phyloP scores from a whole-genome alignment of 129 eudicot genomes.

The carrot (Daucus carota) region DNA sequence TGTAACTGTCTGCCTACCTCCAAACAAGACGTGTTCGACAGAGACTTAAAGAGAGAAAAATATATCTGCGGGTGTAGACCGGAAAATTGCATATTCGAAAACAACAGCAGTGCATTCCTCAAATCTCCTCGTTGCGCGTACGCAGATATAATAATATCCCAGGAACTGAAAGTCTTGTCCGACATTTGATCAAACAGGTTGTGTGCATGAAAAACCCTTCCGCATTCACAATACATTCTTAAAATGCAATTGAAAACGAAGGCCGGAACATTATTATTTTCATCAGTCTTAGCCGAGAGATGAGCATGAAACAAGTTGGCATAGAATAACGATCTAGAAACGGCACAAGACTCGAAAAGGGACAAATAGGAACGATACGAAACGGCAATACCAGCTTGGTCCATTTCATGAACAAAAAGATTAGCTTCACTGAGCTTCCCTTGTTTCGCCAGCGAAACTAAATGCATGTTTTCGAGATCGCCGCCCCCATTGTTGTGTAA shows the following conservation, averaged over 20 bases:
- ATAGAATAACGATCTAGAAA: conserved; percentile 4
- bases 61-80: conserved; percentile 12
- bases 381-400: conserved; percentile 18
- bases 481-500: conserved; percentile 4
- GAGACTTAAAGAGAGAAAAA: conserved; percentile 24
- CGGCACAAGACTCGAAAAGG: conserved; percentile 28
- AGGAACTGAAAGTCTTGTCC: conserved; percentile 26
- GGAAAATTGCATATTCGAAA: conserved; percentile 17
- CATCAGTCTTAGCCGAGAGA: neutral
- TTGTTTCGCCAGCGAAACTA: conserved; percentile 37
- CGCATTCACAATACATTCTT: conserved; percentile 26
- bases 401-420: conserved; percentile 34
- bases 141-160: conserved; percentile 29
- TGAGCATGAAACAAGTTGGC: conserved; percentile 21
- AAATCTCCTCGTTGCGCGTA: conserved; percentile 22
- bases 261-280: conserved; percentile 12
- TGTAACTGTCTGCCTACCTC: conserved; percentile 39
- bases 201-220: conserved; percentile 23
- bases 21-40: conserved; percentile 16
- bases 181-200: conserved; percentile 34
- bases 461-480: conserved; percentile 30
- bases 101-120: conserved; percentile 17
- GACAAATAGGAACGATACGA: conserved; percentile 22
- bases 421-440: conserved; percentile 33
- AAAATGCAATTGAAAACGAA: conserved; percentile 20